A percentile compares a stretch with the other conserved stretches of the same genome.
These are phyloP conservation scores for Pythium angustatum DNA, from an alignment of 352 stramenopile species.

Conservation along the genomic window DNA sequence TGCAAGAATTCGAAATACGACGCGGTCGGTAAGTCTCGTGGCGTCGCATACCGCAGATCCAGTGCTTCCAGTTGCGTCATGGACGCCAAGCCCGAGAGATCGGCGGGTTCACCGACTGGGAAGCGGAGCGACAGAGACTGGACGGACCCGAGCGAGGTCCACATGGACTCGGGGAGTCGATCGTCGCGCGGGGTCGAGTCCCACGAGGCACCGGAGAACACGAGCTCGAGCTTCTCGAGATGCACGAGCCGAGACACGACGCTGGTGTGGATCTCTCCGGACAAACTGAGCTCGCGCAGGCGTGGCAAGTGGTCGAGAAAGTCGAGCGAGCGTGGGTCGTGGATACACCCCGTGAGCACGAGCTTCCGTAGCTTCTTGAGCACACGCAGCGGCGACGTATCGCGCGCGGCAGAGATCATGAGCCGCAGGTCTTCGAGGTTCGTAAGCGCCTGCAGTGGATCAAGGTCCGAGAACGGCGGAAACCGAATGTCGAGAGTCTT, in stretches of 20 bases:
- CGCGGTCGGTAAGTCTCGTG: slow-evolving; percentile 5
- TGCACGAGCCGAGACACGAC: slow-evolving; percentile 5
- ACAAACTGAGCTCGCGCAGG: slow-evolving; percentile 12
- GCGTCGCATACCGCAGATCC: slow-evolving; percentile 21
- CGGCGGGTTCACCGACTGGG: slow-evolving; percentile 10
- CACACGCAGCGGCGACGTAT: slow-evolving; percentile 14
- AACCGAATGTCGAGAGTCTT: slow-evolving; percentile 18
- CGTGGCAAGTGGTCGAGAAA: slow-evolving; percentile 13
- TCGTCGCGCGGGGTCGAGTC: background rate
- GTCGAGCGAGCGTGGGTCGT: slow-evolving; percentile 13
- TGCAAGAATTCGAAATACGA: slow-evolving; percentile 18
- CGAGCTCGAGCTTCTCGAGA: slow-evolving; percentile 8
- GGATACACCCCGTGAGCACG: slow-evolving; percentile 13
- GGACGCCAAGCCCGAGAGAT: slow-evolving; percentile 5
- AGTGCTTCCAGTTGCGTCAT: slow-evolving; percentile 12
- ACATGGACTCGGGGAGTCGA: slow-evolving; percentile 11
- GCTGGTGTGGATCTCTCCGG: slow-evolving; percentile 13
- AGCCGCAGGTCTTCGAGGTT: slow-evolving; percentile 17
- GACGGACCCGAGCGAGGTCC: background rate
- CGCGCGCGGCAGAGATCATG: slow-evolving; percentile 8
- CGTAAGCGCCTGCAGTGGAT: slow-evolving; percentile 3
- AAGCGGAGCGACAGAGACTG: slow-evolving; percentile 14
- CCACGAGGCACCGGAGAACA: slow-evolving; percentile 13
- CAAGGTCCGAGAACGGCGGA: slow-evolving; percentile 19
- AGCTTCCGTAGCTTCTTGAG: slow-evolving; percentile 14